These are phyloP conservation scores for Emiliania huxleyi DNA, from an alignment of 78 protist species.

Conservation along the genomic window DNA sequence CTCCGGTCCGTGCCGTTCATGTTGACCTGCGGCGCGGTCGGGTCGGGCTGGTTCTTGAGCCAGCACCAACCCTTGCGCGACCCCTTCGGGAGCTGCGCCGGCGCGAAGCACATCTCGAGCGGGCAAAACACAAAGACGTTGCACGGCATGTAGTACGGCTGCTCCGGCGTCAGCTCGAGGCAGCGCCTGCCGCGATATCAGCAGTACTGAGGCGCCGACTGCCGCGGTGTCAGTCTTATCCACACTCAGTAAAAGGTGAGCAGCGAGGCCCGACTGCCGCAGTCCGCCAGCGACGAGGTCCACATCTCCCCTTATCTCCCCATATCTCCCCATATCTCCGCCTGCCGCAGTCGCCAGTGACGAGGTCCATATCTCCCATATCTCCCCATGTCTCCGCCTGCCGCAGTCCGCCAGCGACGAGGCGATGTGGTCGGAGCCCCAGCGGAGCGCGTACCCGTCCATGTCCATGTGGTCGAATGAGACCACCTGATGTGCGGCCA, in stretches of 20 bases:
- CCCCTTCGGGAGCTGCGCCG: conserved; percentile 8
- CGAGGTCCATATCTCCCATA: too few species aligned
- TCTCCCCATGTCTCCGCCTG: too few species aligned
- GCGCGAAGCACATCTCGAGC: conserved; percentile 7
- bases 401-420: not conserved
- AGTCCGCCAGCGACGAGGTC: too few species aligned
- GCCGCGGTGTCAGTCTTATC: too few species aligned
- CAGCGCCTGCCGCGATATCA: too few species aligned
- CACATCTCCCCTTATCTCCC: too few species aligned
- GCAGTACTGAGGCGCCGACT: too few species aligned
- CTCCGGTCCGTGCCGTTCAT: not conserved
- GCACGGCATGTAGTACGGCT: not conserved
- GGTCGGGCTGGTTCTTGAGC: conserved; percentile 15
- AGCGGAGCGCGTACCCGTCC: conserved; percentile 9
- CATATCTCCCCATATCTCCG: too few species aligned
- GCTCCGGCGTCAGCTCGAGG: not conserved
- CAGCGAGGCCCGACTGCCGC: too few species aligned
- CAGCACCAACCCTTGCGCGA: conserved; percentile 4
- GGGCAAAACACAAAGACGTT: conserved; percentile 12
- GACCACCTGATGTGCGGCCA: too few species aligned
- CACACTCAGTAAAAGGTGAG: too few species aligned
- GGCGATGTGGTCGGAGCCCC: not conserved
- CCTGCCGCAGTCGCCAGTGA: too few species aligned
- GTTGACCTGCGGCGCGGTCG: not conserved
- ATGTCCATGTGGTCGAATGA: not conserved